Percentiles rank a stretch among this genome's conserved stretches.
Conservation (phyloP, 352 stramenopile species). For the Globisporangium heterothallicum region DNA sequence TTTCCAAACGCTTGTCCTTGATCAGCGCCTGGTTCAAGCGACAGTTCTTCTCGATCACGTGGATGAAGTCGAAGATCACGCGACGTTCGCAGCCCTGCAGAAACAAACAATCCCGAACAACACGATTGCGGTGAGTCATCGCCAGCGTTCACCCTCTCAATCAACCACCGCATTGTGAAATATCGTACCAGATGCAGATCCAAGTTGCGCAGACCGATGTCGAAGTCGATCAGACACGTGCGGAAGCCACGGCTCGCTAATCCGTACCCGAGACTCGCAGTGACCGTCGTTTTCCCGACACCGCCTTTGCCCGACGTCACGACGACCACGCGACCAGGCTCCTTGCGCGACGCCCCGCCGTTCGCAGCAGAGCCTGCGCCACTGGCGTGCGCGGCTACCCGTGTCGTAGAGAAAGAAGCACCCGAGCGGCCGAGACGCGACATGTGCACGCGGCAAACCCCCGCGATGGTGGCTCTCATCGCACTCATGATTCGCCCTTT, state of each 20-base stretch:
- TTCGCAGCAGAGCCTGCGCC: not conserved
- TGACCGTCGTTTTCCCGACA: conserved; percentile 91
- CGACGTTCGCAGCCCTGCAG: conserved; percentile 78
- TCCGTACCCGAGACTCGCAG: conserved; percentile 82
- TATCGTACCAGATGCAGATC: conserved; percentile 82
- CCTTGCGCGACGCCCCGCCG: not conserved
- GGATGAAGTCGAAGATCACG: conserved; percentile 94
- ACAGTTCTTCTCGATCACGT: conserved; percentile 91
- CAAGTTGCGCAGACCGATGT: conserved; percentile 91
- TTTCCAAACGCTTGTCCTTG: conserved; percentile 85
- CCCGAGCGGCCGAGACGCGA: not conserved
- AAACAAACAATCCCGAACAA: not conserved
- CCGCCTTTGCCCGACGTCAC: conserved; percentile 91
- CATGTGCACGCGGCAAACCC: not conserved
- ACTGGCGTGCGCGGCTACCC: not conserved
- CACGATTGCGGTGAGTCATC: too few relatives aligned
- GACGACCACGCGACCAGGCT: conserved; percentile 72
- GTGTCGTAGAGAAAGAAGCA: conserved; percentile 7
- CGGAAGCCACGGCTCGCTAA: conserved; percentile 76
- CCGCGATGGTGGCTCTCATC: conserved; percentile 9
- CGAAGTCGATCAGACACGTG: conserved; percentile 93
- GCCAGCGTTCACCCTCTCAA: too few relatives aligned
- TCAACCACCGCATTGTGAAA: too few relatives aligned
- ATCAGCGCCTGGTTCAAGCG: conserved; percentile 86
- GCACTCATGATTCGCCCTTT: not conserved